Evolutionary conservation across 768 basidiomycete genomes (phyloP).

Genomic region (Obba rivulosa): DNA sequence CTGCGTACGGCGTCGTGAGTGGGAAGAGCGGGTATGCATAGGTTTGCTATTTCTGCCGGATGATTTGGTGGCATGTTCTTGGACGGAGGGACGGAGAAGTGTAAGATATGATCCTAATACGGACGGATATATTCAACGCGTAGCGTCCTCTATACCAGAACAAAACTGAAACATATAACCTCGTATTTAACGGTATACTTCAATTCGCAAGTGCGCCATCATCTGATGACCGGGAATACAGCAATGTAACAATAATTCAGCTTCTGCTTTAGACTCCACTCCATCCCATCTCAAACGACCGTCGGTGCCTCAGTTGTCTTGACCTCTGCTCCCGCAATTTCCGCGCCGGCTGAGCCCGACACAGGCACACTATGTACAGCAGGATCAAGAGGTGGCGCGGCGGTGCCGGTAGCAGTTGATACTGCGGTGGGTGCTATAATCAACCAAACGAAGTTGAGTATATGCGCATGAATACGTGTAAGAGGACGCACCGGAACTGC

Average conservation of each 20-base stretch:
- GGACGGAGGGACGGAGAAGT: too few species aligned
- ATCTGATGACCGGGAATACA: too few species aligned
- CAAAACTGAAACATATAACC: too few species aligned
- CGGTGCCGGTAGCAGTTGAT: conserved; percentile 16
- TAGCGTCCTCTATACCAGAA: too few species aligned
- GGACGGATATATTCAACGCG: too few species aligned
- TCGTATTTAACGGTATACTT: too few species aligned
- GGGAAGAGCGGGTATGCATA: conserved; percentile 12
- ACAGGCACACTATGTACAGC: conserved; percentile 8
- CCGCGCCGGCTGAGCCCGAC: conserved; percentile 3
- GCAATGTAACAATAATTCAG: too few species aligned
- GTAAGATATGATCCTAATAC: too few species aligned
- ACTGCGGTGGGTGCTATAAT: conserved; percentile 2
- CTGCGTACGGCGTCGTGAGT: conserved; percentile 16
- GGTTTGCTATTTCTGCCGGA: not conserved
- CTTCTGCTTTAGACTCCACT: too few species aligned
- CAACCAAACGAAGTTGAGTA: not conserved
- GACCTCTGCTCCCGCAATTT: not conserved
- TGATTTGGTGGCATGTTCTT: too few species aligned
- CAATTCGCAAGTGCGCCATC: too few species aligned
- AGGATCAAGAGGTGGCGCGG: conserved; percentile 17
- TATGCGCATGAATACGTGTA: too few species aligned
- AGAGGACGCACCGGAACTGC: not conserved
- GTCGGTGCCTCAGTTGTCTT: conserved; percentile 16
- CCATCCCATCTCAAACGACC: conserved; percentile 8